Evolutionary conservation across 768 basidiomycete genomes (phyloP).

Genomic region (Pholiota conissans): DNA sequence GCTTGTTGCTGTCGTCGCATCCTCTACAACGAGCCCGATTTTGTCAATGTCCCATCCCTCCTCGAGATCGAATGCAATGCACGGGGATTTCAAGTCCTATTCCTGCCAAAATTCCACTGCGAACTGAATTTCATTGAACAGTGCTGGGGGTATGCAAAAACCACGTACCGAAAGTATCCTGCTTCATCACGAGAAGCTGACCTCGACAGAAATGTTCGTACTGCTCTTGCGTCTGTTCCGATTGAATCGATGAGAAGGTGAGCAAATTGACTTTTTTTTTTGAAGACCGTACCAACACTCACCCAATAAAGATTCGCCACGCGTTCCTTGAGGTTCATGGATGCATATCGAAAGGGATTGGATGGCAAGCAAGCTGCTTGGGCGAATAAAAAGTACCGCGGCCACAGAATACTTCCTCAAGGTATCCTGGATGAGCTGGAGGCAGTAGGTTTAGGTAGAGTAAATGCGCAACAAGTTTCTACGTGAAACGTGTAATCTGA

Average conservation of each 20-base stretch:
- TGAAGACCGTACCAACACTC: too few relatives aligned
- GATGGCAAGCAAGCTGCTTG: neutral
- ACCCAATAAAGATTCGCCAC: too few relatives aligned
- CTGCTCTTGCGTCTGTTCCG: neutral
- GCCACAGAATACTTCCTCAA: neutral
- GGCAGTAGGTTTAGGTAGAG: too few relatives aligned
- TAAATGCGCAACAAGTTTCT: too few relatives aligned
- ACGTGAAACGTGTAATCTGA: too few relatives aligned
- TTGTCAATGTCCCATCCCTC: neutral
- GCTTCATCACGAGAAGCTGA: conserved; percentile 7
- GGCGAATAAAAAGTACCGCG: neutral
- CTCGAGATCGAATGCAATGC: neutral
- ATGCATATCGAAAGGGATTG: neutral
- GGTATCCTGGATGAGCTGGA: too few relatives aligned
- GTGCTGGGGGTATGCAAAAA: conserved; percentile 20
- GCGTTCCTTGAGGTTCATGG: neutral
- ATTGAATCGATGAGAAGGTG: neutral
- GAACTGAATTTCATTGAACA: conserved; percentile 23
- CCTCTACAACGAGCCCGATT: neutral
- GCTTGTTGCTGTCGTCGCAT: neutral
- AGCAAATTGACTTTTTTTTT: conserved; percentile 1
- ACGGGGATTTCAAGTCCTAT: neutral
- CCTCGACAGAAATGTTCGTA: neutral
- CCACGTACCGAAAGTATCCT: conserved; percentile 4
- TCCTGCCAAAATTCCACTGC: conserved; percentile 2